Evolutionary conservation across 2,329 filamentous ascomycete genomes (phyloP).

Genomic region (Gnomoniopsis smithogilvyi): DNA sequence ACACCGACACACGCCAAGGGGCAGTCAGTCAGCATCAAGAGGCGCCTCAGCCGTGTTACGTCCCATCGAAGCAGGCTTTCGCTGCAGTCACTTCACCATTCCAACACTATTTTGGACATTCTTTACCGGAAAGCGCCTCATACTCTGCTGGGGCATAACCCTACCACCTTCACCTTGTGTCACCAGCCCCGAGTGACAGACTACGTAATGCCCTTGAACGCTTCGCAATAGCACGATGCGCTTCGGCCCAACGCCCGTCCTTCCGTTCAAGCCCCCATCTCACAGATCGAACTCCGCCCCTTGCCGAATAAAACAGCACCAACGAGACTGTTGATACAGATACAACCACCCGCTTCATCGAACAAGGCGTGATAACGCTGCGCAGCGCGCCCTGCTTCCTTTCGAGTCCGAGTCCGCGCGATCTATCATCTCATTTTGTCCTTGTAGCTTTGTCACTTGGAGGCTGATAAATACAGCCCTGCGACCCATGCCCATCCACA

Average conservation of each 20-base stretch:
- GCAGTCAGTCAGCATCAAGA: neutral
- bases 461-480: slow-evolving; percentile 16
- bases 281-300: slow-evolving; percentile 16
- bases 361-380: neutral
- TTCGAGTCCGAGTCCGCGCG: neutral
- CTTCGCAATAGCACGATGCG: slow-evolving; percentile 18
- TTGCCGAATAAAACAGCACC: slow-evolving; percentile 15
- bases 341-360: neutral
- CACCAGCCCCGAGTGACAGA: slow-evolving; percentile 9
- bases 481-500: neutral
- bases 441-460: neutral
- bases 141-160: slow-evolving; percentile 7
- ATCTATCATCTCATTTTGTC: neutral
- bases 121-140: neutral
- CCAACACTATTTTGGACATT: neutral
- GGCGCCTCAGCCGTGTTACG: slow-evolving; percentile 10
- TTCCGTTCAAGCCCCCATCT: slow-evolving; percentile 18
- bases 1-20: neutral
- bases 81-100: neutral
- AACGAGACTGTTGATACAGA: neutral
- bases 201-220: slow-evolving; percentile 17
- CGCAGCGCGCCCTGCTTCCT: neutral
- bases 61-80: slow-evolving; percentile 12
- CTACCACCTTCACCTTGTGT: slow-evolving; percentile 1
- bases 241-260: slow-evolving; percentile 16